Base-by-base conservation (phyloP, 2,329 filamentous ascomycete genomes). In the Colletotrichum zoysiae region DNA sequence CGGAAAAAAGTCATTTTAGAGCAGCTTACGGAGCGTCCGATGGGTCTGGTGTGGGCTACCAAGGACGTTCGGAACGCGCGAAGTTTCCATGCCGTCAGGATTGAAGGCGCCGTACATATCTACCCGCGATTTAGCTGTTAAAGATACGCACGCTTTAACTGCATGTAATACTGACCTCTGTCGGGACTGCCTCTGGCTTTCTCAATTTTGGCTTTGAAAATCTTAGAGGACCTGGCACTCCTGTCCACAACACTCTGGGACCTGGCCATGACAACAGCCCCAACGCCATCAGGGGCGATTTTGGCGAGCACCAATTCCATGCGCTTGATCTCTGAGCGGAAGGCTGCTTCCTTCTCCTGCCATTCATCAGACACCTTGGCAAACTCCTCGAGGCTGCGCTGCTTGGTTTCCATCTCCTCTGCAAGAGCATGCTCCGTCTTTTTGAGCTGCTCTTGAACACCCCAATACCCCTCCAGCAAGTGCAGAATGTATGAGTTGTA, bases 181-280 rank as follows among this genome's bases (percentile, higher is more conserved):
- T 42, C 48, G 23, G 65, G 59, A 26, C 61, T 67, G 18, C 16
- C 23, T 48, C 76, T 76, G 9, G 81, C 63, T 35, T 74, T 65
- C 62, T 79, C 76, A 35, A 84, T 58, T 53, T 71, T 78, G 18
- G 77, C 78, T 40, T 78, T 75, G 61, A 84, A 79, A 16, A 77
- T 66, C 62, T 75, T 78, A 18, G 77, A 77, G 38, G 77, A 77
- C 38, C 73, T 70, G 12, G 74, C 70, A 58, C 78, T 81, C 44
- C 84, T 77, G 68, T 84, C 80, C 26, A 86, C 76, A 26, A 86
- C 74, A 53, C 83, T 86, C 18, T 80, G 79, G 5, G 82, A 80
- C 55, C 84, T 80, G 16, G 83, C 84, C 33, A 86, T 71, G 1
- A 81, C 77, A 2, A 86, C 85, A n/a, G 82, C 82, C 67, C 83